phyloP scores from a whole-genome alignment of 2,329 filamentous ascomycete genomes.

The Ophiocordyceps camponoti-saundersi region DNA sequence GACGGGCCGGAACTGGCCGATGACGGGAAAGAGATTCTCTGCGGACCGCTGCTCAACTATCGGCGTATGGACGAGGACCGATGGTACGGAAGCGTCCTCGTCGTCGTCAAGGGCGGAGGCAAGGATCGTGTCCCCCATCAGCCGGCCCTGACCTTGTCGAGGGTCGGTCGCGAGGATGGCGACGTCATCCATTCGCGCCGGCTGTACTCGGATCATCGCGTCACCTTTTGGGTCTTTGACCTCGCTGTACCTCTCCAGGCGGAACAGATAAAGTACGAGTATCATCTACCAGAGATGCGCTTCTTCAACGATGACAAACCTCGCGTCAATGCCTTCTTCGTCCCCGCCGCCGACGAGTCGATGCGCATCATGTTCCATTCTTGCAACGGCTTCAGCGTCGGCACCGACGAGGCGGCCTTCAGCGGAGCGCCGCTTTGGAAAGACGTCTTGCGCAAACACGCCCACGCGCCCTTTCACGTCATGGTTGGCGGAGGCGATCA shows the following conservation, averaged over 20 bases:
- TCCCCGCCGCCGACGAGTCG: conserved; percentile 65
- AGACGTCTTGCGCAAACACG: conserved; percentile 73
- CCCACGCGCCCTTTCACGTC: conserved; percentile 73
- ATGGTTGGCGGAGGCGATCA: conserved; percentile 93
- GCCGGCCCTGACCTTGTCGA: conserved; percentile 41
- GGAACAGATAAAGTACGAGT: conserved; percentile 61
- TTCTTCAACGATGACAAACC: conserved; percentile 40
- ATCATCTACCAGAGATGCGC: conserved; percentile 50
- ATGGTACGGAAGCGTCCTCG: conserved; percentile 76
- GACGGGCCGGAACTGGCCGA: conserved; percentile 12
- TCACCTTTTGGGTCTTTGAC: conserved; percentile 91
- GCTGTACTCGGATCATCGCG: conserved; percentile 46
- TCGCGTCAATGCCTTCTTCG: conserved; percentile 57
- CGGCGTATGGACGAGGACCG: conserved; percentile 51
- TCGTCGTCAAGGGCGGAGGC: conserved; percentile 62
- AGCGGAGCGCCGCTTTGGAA: conserved; percentile 91
- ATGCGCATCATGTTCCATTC: conserved; percentile 99
- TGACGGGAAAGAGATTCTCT: conserved; percentile 43
- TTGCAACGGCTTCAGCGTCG: conserved; percentile 89
- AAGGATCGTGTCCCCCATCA: conserved; percentile 31
- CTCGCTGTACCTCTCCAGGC: conserved; percentile 58
- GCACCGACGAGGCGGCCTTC: conserved; percentile 70
- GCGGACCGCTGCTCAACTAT: conserved; percentile 65
- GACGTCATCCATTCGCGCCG: conserved; percentile 18
- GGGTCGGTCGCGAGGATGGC: conserved; percentile 14